Percentiles rank a stretch among this genome's conserved stretches.
phyloP scores from a whole-genome alignment of 306 rosid species.

The Trichosanthes cucumerina region DNA sequence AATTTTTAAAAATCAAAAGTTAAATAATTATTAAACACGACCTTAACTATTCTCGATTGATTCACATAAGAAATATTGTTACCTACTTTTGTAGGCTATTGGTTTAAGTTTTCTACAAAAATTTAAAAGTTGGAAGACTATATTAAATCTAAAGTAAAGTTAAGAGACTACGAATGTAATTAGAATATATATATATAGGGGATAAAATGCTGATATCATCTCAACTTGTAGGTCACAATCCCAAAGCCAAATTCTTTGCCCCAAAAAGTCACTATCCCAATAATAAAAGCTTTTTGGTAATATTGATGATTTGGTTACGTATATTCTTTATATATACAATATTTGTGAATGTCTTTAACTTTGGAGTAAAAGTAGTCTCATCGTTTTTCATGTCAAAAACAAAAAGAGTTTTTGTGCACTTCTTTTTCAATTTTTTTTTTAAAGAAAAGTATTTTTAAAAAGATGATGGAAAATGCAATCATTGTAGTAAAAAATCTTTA shows the following conservation, averaged over 20 bases:
- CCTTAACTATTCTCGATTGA: no score
- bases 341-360: not conserved
- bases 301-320: not conserved
- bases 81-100: not conserved
- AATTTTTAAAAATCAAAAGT: no score
- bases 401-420: not conserved
- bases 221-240: not conserved
- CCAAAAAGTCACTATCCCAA: not conserved
- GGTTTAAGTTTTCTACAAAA: no score
- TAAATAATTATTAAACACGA: no score
- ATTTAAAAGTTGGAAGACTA: no score
- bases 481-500: not conserved
- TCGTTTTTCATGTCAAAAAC: not conserved
- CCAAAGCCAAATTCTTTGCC: not conserved
- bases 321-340: not conserved
- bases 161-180: not conserved
- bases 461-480: not conserved
- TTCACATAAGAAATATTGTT: no score
- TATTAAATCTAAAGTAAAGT: not conserved
- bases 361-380: not conserved
- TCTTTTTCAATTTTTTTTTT: not conserved
- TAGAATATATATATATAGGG: no score
- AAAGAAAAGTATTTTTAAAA: not conserved
- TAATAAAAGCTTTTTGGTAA: not conserved
- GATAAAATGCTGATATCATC: not conserved